These are phyloP conservation scores for Microdochium nivale DNA, from an alignment of 2,329 filamentous ascomycete species.

Conservation along the genomic window DNA sequence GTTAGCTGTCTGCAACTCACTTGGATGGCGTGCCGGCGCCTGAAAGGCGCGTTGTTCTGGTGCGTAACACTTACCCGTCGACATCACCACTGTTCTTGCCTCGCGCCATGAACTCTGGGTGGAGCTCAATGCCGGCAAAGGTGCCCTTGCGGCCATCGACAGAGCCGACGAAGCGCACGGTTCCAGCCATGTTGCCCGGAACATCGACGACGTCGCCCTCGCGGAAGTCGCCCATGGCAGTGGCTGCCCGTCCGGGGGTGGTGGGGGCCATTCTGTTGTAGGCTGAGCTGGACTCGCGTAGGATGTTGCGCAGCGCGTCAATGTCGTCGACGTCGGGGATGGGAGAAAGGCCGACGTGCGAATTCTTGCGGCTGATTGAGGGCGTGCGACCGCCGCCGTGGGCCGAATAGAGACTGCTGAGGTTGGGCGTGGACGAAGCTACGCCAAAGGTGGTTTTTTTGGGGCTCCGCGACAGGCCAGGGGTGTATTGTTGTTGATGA, in stretches of 20 bases:
- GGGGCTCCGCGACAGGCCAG: conserved; percentile 29
- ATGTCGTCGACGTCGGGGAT: conserved; percentile 53
- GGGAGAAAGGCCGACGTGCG: conserved; percentile 46
- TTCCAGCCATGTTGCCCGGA: conserved; percentile 85
- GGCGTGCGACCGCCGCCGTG: conserved; percentile 51
- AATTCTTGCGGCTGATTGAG: conserved; percentile 63
- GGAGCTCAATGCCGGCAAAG: conserved; percentile 89
- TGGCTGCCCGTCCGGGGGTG: conserved; percentile 42
- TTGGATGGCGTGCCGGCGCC: neutral
- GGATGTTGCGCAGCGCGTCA: conserved; percentile 50
- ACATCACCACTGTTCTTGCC: conserved; percentile 97
- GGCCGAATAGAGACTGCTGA: conserved; percentile 41
- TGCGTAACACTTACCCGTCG: conserved; percentile 60
- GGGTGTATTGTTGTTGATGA: conserved; percentile 14
- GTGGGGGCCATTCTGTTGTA: conserved; percentile 39
- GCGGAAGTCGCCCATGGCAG: conserved; percentile 42
- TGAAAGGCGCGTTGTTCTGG: conserved; percentile 1
- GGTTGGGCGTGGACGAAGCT: conserved; percentile 50
- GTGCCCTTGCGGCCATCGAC: conserved; percentile 84
- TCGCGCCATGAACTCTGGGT: conserved; percentile 66
- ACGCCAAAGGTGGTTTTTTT: conserved; percentile 27
- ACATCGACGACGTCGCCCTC: conserved; percentile 85
- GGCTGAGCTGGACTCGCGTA: conserved; percentile 30
- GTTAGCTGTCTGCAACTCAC: conserved; percentile 1
- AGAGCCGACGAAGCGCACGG: conserved; percentile 77